Evolutionary conservation across 768 basidiomycete species (phyloP).

Genomic region (Trametes meyenii): DNA sequence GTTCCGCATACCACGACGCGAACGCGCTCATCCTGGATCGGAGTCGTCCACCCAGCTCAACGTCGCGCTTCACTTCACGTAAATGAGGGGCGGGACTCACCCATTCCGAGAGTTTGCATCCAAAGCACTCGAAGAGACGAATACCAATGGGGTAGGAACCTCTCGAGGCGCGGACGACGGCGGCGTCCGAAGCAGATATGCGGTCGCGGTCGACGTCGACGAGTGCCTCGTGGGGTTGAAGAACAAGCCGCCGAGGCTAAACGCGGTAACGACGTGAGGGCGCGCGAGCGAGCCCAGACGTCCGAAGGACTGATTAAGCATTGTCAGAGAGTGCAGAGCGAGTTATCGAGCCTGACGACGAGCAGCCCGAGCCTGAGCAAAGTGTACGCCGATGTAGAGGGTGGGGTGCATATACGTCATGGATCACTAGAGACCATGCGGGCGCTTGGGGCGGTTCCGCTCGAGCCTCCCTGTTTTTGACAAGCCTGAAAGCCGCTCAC

Average conservation of each 20-base stretch:
- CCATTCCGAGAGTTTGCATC: slow-evolving; percentile 42
- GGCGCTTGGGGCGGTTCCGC: too few species aligned
- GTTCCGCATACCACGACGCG: slow-evolving; percentile 46
- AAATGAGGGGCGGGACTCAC: slow-evolving; percentile 30
- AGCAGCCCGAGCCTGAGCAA: too few species aligned
- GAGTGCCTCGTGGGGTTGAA: neutral
- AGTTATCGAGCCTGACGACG: too few species aligned
- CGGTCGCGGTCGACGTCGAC: slow-evolving; percentile 23
- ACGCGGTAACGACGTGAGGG: slow-evolving; percentile 13
- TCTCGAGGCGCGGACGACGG: slow-evolving; percentile 46
- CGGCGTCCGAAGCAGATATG: slow-evolving; percentile 43
- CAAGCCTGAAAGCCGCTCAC: too few species aligned
- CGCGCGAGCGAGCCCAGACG: neutral
- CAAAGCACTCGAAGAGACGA: slow-evolving; percentile 53
- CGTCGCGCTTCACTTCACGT: neutral
- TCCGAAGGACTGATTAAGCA: neutral
- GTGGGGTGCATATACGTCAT: too few species aligned
- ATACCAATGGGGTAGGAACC: slow-evolving; percentile 55
- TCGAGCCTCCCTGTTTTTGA: too few species aligned
- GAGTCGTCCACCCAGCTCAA: neutral
- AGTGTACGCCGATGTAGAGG: too few species aligned
- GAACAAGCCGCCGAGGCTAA: slow-evolving; percentile 15
- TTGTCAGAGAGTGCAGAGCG: neutral
- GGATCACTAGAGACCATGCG: too few species aligned
- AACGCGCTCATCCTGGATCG: slow-evolving; percentile 39